Base-by-base conservation (phyloP, 2,329 filamentous ascomycete genomes). In the Aquanectria penicillioides region DNA sequence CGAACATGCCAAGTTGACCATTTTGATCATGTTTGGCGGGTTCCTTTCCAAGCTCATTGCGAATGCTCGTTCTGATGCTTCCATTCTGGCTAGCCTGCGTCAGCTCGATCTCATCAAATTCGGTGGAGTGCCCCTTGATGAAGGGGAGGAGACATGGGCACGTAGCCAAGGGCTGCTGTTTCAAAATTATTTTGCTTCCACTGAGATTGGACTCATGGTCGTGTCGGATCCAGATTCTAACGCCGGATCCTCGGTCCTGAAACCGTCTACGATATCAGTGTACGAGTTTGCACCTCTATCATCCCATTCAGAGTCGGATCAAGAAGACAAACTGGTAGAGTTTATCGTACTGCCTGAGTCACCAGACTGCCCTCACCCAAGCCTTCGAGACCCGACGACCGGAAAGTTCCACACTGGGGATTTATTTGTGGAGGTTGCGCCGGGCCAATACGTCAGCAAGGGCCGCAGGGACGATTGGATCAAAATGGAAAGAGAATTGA, bases 381-480 rank as follows among this genome's bases (percentile, higher is more conserved):
- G 25, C 11, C 62, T 44, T 11, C 41, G 63, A 9, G 46, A 44
- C 4, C 4, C 29, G 1, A 63, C 62, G n/a, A 46, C 28, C 38
- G 74, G 38, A 17, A 65, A 63, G 18, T 69, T 67, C 7, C 61
- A 69, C 9, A 64, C 69, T 0, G 65, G 69, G 5, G 70, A 67
- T 7, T 47, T 71, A 17, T 71, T 73, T 13, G 52, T 63, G 3
- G 62, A 69, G 31, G 40, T 57, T 2, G 34, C n/a, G n/a, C 62
- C 67, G 4, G 66, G 67, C 0, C 31, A 53, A 15, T 70, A 63
- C n/a, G n/a, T n/a, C 0, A 65, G 2, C 44, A 60, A 57, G 4
- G 68, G 68, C 2, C 65, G 68, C 1, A 62, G 57, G 2, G 67
- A 70, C 9, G 59, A 66, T 15, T 70, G 68, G 67, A 70, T 70